Evolutionary conservation across 768 basidiomycete genomes (phyloP), one percentile per base, ranked within the genome.

Genomic region (Pleurotus cornucopiae): DNA sequence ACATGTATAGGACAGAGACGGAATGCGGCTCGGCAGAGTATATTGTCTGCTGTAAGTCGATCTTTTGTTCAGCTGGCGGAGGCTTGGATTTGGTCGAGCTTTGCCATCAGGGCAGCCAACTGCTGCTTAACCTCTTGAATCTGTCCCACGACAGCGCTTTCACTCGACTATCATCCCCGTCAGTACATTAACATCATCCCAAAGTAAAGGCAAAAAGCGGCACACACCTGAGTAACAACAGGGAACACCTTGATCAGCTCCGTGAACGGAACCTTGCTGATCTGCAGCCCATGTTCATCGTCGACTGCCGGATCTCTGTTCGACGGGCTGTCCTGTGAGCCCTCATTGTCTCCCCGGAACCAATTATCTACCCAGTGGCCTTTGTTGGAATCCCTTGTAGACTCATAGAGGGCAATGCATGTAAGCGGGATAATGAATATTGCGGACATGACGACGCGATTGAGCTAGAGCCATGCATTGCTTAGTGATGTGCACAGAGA

Each of bases 361-460:
- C 91, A 89, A 55, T 76, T 79, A 38, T 80, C 77, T 66, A 90
- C 71, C 88, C 89, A 91, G 6, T 67, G 70, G 59, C 81, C 77
- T 59, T 78, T 82, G 23, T 69, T 64, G 12, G 69, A 66, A 57
- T 79, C 72, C 47, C 77, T 66, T 7, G 76, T 75, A 1, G 89
- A 79, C 71, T 97, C 95, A 63, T 76, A 88, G 34, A 94, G 63
- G 0, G 92, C 89, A 59, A 97, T 89, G 13, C 78, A 49, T 3
- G 77, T 72, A 26, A 97, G 74, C 2, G 94, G 93, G 53, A 94
- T 58, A 70, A 86, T 88, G 76, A 98, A 96, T n/a, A 96, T 58
- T 43, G 78, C 61, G 20, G 73, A 70, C 94, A 98, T 96, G 54
- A 91, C 77, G 61, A 75, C 65, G 53, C 86, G 84, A 70, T 96